Evolutionary conservation across 352 stramenopile genomes (phyloP).

Genomic region (Globisporangium takayamanum): DNA sequence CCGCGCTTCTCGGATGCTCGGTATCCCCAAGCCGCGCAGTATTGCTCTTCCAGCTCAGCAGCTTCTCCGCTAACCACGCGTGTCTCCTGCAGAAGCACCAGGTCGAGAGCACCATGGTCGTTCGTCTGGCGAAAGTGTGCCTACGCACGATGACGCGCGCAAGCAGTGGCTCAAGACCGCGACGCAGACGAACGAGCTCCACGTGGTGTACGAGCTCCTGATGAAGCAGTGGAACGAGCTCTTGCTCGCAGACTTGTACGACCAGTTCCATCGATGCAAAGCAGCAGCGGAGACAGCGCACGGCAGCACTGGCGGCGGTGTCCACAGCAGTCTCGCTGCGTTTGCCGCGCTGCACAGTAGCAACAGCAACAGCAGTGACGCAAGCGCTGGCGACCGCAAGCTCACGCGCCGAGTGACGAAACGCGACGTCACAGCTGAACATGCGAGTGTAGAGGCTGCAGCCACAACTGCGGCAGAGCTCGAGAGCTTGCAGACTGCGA

Average conservation of each 20-base stretch:
- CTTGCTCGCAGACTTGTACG: constrained; percentile 47
- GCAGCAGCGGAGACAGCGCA: not conserved
- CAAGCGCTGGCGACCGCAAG: constrained; percentile 2
- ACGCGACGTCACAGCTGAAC: not conserved
- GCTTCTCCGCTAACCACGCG: no score
- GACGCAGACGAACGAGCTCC: constrained; percentile 32
- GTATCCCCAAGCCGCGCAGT: no score
- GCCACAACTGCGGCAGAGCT: constrained; percentile 23
- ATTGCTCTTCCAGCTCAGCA: no score
- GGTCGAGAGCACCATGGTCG: no score
- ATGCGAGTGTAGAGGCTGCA: not conserved
- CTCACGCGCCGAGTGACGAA: constrained; percentile 8
- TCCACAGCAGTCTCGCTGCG: not conserved
- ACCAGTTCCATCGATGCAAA: constrained; percentile 28
- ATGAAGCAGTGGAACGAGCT: constrained; percentile 77
- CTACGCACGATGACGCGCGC: constrained; percentile 14
- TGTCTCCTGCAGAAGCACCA: no score
- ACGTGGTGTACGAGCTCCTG: constrained; percentile 51
- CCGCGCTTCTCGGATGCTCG: no score
- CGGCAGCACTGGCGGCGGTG: not conserved
- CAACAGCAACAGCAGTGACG: not conserved
- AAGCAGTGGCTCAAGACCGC: constrained; percentile 41
- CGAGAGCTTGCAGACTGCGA: constrained; percentile 36
- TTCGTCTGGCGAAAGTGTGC: not conserved
- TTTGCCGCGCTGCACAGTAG: not conserved